These are phyloP conservation scores for Canariomyces notabilis DNA, from an alignment of 2,329 filamentous ascomycete genomes.

Conservation along the genomic window DNA sequence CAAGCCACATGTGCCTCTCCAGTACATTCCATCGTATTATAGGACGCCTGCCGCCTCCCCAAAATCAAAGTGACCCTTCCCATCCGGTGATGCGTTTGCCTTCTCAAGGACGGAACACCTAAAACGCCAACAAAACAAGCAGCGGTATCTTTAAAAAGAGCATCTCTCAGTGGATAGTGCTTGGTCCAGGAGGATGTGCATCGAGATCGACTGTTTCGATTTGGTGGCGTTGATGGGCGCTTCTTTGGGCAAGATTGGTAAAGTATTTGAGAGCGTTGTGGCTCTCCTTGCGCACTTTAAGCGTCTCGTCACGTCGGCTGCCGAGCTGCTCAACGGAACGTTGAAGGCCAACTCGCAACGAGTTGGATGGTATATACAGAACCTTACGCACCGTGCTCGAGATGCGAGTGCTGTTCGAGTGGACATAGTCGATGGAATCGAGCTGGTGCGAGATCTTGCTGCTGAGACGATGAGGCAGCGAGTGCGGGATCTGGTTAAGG, in stretches of 20 bases:
- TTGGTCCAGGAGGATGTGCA: slow-evolving; percentile 36
- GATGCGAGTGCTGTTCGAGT: slow-evolving; percentile 80
- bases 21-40: not conserved
- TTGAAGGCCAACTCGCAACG: slow-evolving; percentile 76
- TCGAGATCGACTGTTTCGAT: slow-evolving; percentile 54
- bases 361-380: slow-evolving; percentile 79
- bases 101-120: slow-evolving; percentile 1
- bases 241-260: slow-evolving; percentile 69
- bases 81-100: not conserved
- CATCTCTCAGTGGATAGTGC: slow-evolving; percentile 1
- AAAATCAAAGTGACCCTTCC: not conserved
- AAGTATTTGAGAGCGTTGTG: slow-evolving; percentile 90
- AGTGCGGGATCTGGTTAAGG: slow-evolving; percentile 79
- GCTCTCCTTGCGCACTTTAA: slow-evolving; percentile 76
- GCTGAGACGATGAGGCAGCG: slow-evolving; percentile 78
- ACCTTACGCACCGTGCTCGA: slow-evolving; percentile 82
- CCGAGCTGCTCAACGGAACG: slow-evolving; percentile 80
- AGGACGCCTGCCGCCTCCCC: not conserved
- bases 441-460: slow-evolving; percentile 80
- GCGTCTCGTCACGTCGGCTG: slow-evolving; percentile 72
- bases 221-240: slow-evolving; percentile 45
- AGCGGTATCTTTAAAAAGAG: not conserved
- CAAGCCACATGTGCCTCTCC: not conserved
- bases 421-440: slow-evolving; percentile 81
- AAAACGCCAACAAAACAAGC: slow-evolving; percentile 1